Evolutionary conservation across 441 rosid species (phyloP).

Genomic region (Euphorbia schlechtendalii): DNA sequence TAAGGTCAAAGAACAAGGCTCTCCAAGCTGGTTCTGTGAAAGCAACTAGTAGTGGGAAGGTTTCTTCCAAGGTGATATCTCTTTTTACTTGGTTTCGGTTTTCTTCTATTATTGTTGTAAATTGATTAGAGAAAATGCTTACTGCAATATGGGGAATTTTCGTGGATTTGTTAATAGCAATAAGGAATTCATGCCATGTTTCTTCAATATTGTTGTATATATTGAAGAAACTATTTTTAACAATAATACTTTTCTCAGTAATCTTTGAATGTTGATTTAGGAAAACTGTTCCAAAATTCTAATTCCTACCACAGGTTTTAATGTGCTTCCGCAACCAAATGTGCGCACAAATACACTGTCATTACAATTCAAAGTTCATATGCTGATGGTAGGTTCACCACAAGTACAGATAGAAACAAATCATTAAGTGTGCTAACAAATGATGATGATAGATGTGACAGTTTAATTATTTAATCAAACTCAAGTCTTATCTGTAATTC

Average conservation of each 20-base stretch:
- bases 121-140: not conserved
- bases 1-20: conserved; percentile 69
- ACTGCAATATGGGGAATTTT: too few relatives aligned
- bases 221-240: too few relatives aligned
- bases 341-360: too few relatives aligned
- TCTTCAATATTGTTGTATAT: too few relatives aligned
- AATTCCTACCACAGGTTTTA: too few relatives aligned
- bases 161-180: too few relatives aligned
- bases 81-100: not conserved
- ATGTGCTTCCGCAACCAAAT: too few relatives aligned
- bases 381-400: not conserved
- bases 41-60: conserved; percentile 59
- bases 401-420: not conserved
- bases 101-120: not conserved
- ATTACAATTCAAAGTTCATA: not conserved
- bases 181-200: too few relatives aligned
- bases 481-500: not conserved
- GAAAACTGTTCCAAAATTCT: too few relatives aligned
- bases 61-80: conserved; percentile 73
- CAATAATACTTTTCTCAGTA: not conserved
- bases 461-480: not conserved
- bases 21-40: conserved; percentile 54
- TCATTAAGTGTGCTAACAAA: too few relatives aligned
- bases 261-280: not conserved
- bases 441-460: not conserved